Conservation (phyloP, 2,329 filamentous ascomycete species). For the Camptophora hylomeconis region DNA sequence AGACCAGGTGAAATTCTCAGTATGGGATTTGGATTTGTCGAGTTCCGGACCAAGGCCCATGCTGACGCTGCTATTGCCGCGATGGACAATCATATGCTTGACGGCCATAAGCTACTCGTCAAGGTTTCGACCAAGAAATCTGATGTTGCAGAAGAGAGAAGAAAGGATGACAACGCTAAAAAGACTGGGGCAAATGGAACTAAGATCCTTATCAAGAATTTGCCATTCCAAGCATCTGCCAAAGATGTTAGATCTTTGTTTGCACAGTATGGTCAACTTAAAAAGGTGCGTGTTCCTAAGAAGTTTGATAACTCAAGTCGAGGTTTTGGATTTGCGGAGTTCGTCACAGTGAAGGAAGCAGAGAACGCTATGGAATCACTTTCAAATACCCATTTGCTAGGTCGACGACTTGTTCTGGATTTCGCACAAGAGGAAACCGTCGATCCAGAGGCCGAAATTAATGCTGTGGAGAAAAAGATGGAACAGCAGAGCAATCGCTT, state of each 20-base stretch:
- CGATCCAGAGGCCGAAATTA: constrained; percentile 90
- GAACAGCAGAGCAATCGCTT: constrained; percentile 83
- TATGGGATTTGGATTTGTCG: constrained; percentile 94
- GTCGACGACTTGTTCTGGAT: constrained; percentile 77
- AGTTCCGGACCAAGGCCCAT: constrained; percentile 66
- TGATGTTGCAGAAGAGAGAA: constrained; percentile 77
- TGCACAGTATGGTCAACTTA: constrained; percentile 79
- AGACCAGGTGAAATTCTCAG: constrained; percentile 75
- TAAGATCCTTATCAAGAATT: constrained; percentile 95
- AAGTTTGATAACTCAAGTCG: constrained; percentile 82
- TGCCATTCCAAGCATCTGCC: constrained; percentile 90
- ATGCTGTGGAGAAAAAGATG: constrained; percentile 94
- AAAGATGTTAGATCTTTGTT: constrained; percentile 82
- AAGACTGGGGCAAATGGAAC: constrained; percentile 64
- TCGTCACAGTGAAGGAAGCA: constrained; percentile 81
- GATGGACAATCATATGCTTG: constrained; percentile 85
- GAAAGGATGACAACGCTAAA: constrained; percentile 70
- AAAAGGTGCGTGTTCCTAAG: constrained; percentile 84
- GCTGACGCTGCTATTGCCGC: constrained; percentile 66
- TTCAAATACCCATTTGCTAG: constrained; percentile 83
- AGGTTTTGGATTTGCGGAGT: constrained; percentile 95
- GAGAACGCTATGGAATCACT: constrained; percentile 82
- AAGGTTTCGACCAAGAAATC: constrained; percentile 75
- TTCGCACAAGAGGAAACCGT: constrained; percentile 80
- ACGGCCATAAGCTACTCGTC: constrained; percentile 72